phyloP scores from a whole-genome alignment of 768 basidiomycete species.

The Hemileccinum rubropunctum region DNA sequence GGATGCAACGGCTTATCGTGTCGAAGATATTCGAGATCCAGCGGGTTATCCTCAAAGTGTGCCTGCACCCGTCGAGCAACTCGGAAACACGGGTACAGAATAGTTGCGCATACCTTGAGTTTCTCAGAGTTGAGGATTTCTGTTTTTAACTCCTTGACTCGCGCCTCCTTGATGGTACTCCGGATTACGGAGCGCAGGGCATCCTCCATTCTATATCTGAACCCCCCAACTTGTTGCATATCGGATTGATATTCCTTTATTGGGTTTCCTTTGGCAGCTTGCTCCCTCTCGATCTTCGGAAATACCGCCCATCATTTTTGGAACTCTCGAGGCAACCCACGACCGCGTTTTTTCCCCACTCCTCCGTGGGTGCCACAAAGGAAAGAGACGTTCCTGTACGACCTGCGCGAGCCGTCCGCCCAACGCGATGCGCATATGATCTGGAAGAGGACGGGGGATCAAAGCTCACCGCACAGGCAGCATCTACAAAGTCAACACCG shows the following conservation, averaged over 20 bases:
- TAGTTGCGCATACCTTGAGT: slow-evolving; percentile 66
- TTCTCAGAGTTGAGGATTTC: slow-evolving; percentile 96
- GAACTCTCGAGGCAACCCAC: slow-evolving; percentile 69
- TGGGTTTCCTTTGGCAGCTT: slow-evolving; percentile 52
- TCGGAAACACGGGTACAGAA: neutral
- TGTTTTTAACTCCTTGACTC: slow-evolving; percentile 88
- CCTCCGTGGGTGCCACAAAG: slow-evolving; percentile 69
- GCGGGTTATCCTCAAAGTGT: slow-evolving; percentile 96
- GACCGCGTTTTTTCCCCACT: slow-evolving; percentile 73
- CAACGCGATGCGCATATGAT: slow-evolving; percentile 93
- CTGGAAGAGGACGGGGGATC: slow-evolving; percentile 86
- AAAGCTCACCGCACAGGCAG: slow-evolving; percentile 96
- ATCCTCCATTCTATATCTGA: slow-evolving; percentile 98
- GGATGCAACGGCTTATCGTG: slow-evolving; percentile 96
- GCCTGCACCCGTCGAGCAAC: slow-evolving; percentile 50
- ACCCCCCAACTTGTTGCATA: slow-evolving; percentile 94
- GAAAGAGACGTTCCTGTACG: slow-evolving; percentile 90
- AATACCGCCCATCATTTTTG: slow-evolving; percentile 64
- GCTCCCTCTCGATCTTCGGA: slow-evolving; percentile 72
- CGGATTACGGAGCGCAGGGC: slow-evolving; percentile 86
- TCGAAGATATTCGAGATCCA: slow-evolving; percentile 86
- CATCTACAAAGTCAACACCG: slow-evolving; percentile 95
- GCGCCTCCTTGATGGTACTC: slow-evolving; percentile 82
- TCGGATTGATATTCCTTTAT: slow-evolving; percentile 92
- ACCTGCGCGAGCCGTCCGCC: slow-evolving; percentile 94